These are phyloP conservation scores for Fragaria iinumae DNA, from an alignment of 306 rosid species.

Conservation along the genomic window DNA sequence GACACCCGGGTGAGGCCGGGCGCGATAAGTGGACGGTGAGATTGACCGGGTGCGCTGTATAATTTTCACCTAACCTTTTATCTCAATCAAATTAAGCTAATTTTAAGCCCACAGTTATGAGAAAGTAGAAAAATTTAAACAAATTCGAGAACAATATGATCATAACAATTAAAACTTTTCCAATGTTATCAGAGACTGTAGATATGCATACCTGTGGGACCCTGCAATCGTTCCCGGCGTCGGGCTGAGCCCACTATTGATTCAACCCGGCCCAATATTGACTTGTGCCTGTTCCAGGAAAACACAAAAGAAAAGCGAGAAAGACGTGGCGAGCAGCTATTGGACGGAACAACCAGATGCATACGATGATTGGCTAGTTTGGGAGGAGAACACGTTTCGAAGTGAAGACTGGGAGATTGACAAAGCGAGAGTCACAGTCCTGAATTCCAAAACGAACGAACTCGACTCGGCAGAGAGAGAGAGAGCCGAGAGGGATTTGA, in stretches of 20 bases:
- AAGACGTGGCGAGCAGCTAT: constrained; percentile 35
- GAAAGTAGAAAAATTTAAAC: no score
- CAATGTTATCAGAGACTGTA: no score
- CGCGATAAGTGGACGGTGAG: no score
- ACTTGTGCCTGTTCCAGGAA: background rate
- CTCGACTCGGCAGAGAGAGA: background rate
- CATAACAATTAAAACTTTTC: background rate
- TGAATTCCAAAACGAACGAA: background rate
- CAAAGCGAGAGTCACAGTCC: constrained; percentile 2
- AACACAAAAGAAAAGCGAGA: background rate
- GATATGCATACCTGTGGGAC: background rate
- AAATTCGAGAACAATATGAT: background rate
- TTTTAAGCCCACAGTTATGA: background rate
- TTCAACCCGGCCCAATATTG: no score
- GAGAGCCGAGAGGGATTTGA: no score
- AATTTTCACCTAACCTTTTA: no score
- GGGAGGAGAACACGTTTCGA: constrained; percentile 52
- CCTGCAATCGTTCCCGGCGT: background rate
- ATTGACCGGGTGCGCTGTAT: no score
- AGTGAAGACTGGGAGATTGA: constrained; percentile 2
- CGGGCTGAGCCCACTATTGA: background rate
- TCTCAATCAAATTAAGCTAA: background rate
- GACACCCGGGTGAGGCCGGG: no score
- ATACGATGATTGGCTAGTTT: constrained; percentile 53
- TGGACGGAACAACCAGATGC: constrained; percentile 33